These are phyloP conservation scores for Cenchrus purpureus DNA, from an alignment of 176 grass and related monocot species.

Conservation along the genomic window DNA sequence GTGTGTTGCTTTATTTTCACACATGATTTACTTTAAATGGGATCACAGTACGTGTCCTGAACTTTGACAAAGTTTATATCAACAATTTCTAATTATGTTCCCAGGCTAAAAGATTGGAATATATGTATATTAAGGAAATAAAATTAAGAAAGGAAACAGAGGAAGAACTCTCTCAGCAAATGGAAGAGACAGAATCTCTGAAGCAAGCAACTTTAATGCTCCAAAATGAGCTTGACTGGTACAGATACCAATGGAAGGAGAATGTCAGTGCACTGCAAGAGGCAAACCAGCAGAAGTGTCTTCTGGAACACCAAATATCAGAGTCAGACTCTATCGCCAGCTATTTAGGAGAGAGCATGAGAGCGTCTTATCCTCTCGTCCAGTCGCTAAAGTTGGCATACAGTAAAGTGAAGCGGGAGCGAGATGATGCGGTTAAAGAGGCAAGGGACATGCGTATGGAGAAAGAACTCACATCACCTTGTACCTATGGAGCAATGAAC, in stretches of 20 bases:
- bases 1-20: neutral
- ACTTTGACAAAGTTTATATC: too few species aligned
- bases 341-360: constrained; percentile 44
- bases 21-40: too few species aligned
- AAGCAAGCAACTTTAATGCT: constrained; percentile 6
- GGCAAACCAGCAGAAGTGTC: constrained; percentile 42
- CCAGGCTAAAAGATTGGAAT: constrained; percentile 49
- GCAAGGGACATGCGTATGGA: constrained; percentile 41
- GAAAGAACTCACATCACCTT: constrained; percentile 12
- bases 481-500: constrained; percentile 22
- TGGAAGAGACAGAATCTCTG: constrained; percentile 39
- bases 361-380: constrained; percentile 35
- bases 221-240: constrained; percentile 33
- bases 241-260: constrained; percentile 37
- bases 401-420: constrained; percentile 41
- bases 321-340: constrained; percentile 44
- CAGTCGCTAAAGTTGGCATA: constrained; percentile 52
- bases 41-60: too few species aligned
- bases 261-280: constrained; percentile 35
- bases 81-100: neutral
- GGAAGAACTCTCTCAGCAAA: constrained; percentile 46
- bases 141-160: constrained; percentile 55
- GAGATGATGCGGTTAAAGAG: constrained; percentile 44
- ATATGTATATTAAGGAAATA: constrained; percentile 44
- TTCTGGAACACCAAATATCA: constrained; percentile 44